Evolutionary conservation across 1,139 yeast genomes (phyloP).

Genomic region (Blastobotrys buckinghamii): DNA sequence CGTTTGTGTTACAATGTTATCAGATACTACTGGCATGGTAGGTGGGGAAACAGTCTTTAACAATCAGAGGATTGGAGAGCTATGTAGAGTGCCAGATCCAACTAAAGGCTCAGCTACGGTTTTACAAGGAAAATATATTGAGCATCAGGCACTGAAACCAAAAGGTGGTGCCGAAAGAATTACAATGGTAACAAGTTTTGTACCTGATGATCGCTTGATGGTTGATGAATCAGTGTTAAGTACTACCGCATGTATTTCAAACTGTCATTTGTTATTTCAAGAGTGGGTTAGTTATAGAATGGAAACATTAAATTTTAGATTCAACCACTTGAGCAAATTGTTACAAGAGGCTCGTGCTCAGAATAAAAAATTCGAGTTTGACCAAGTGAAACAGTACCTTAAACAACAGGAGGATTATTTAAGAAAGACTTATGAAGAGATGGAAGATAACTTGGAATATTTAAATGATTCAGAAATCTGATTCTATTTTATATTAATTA

Average conservation of each 20-base stretch:
- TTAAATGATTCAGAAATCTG: neutral
- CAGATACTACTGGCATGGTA: slow-evolving; percentile 5
- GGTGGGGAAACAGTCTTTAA: slow-evolving; percentile 7
- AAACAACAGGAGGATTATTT: slow-evolving; percentile 3
- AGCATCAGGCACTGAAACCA: slow-evolving; percentile 7
- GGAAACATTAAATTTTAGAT: neutral
- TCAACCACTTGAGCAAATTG: neutral
- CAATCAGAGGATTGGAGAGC: neutral
- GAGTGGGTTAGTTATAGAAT: slow-evolving; percentile 4
- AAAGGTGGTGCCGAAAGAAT: slow-evolving; percentile 4
- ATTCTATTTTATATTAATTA: neutral
- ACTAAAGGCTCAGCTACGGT: slow-evolving; percentile 2
- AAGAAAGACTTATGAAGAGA: neutral
- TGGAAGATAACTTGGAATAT: slow-evolving; percentile 2
- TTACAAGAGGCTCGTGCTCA: slow-evolving; percentile 1
- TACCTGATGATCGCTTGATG: neutral
- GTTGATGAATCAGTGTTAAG: neutral
- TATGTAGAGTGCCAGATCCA: slow-evolving; percentile 4
- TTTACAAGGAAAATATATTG: slow-evolving; percentile 6
- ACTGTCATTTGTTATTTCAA: slow-evolving; percentile 3
- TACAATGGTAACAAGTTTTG: slow-evolving; percentile 3
- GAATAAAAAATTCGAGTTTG: neutral
- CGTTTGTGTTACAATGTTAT: slow-evolving; percentile 4
- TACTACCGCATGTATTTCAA: slow-evolving; percentile 4
- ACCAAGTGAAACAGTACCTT: neutral